These are phyloP conservation scores for Penicillium paradoxum DNA, from an alignment of 495 filamentous ascomycete species.

Conservation along the genomic window DNA sequence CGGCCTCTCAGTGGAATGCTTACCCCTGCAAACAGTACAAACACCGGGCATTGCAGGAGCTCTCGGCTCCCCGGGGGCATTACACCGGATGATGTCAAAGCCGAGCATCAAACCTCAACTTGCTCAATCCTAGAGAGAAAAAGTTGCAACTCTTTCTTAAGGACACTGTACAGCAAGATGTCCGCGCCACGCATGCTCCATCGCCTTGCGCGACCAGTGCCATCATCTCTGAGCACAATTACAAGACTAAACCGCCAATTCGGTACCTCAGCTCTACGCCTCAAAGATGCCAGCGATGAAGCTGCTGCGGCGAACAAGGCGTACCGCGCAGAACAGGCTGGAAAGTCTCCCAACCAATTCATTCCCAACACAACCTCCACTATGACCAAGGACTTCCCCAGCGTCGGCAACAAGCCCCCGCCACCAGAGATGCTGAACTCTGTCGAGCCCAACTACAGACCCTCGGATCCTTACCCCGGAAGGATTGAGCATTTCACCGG, in stretches of 20 bases:
- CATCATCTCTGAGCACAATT: slow-evolving; percentile 17
- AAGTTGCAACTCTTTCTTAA: neutral
- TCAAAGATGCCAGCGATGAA: slow-evolving; percentile 28
- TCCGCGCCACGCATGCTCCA: slow-evolving; percentile 30
- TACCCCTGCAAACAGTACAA: slow-evolving; percentile 34
- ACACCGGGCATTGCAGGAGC: slow-evolving; percentile 25
- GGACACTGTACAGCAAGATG: slow-evolving; percentile 27
- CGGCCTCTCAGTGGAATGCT: slow-evolving; percentile 18
- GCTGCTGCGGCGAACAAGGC: slow-evolving; percentile 33
- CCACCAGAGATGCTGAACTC: slow-evolving; percentile 58
- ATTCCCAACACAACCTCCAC: slow-evolving; percentile 62
- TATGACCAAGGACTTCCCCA: slow-evolving; percentile 58
- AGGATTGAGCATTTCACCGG: slow-evolving; percentile 61
- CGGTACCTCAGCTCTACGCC: slow-evolving; percentile 32
- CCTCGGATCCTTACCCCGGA: slow-evolving; percentile 55
- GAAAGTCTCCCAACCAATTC: slow-evolving; percentile 55
- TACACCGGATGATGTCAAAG: slow-evolving; percentile 43
- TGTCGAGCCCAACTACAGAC: slow-evolving; percentile 51
- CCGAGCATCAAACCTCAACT: slow-evolving; percentile 15
- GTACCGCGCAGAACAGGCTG: slow-evolving; percentile 50
- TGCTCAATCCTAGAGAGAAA: slow-evolving; percentile 5
- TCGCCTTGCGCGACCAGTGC: slow-evolving; percentile 29
- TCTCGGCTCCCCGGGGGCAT: slow-evolving; percentile 16
- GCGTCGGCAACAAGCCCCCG: slow-evolving; percentile 49
- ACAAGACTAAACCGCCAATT: slow-evolving; percentile 29